Percentiles rank a stretch among this genome's conserved stretches.
Conservation (phyloP, 805 yeast species). For the Komagataella populi region DNA sequence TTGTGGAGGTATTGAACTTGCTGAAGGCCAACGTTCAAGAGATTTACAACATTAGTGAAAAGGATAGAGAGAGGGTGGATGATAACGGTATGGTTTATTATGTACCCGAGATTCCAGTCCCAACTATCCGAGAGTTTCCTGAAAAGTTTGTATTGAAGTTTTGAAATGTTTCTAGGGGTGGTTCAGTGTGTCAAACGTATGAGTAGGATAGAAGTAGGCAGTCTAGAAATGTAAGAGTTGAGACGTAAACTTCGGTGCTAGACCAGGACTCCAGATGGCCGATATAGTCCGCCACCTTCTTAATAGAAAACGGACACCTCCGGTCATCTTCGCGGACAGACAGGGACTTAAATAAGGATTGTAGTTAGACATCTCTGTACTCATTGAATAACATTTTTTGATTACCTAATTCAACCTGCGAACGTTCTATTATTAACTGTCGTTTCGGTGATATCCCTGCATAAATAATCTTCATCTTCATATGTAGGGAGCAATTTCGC, state of each 20-base stretch:
- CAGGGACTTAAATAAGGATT: background rate
- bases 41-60: constrained; percentile 70
- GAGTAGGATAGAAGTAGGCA: too few relatives aligned
- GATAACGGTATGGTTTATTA: constrained; percentile 78
- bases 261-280: too few relatives aligned
- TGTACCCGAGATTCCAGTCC: constrained; percentile 65
- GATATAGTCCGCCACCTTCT: background rate
- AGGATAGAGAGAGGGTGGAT: constrained; percentile 78
- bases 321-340: background rate
- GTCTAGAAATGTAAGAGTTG: too few relatives aligned
- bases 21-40: constrained; percentile 55
- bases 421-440: too few relatives aligned
- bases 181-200: too few relatives aligned
- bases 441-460: too few relatives aligned
- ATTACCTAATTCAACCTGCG: background rate
- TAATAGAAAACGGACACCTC: background rate
- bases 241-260: too few relatives aligned
- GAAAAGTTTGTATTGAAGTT: constrained; percentile 44
- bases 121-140: constrained; percentile 52
- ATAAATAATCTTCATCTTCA: too few relatives aligned
- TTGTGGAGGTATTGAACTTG: constrained; percentile 39
- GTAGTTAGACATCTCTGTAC: background rate
- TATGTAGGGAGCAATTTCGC: background rate
- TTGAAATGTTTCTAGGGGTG: constrained; percentile 11
- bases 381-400: background rate